Percentiles rank a stretch among this genome's conserved stretches.
These are phyloP conservation scores for Margaritispora aquatica DNA, from an alignment of 495 filamentous ascomycete genomes.

Conservation along the genomic window DNA sequence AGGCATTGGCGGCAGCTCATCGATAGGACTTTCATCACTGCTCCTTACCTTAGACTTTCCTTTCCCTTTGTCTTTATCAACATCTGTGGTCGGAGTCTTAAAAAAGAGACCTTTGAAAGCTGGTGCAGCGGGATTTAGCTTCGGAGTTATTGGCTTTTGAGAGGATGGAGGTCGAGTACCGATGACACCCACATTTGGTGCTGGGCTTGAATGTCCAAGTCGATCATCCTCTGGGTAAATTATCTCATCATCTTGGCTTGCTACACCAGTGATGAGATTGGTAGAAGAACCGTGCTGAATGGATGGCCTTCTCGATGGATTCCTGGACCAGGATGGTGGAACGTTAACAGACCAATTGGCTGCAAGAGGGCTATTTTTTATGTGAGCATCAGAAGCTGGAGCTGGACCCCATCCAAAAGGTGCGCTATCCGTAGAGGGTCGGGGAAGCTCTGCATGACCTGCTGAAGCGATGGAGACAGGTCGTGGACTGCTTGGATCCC, in stretches of 20 bases:
- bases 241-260: constrained; percentile 24
- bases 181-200: constrained; percentile 24
- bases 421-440: constrained; percentile 73
- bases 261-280: constrained; percentile 15
- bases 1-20: not conserved
- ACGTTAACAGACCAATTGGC: constrained; percentile 47
- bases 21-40: constrained; percentile 2
- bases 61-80: constrained; percentile 18
- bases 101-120: constrained; percentile 48
- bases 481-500: constrained; percentile 63
- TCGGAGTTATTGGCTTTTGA: constrained; percentile 38
- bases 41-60: constrained; percentile 13
- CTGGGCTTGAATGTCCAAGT: constrained; percentile 17
- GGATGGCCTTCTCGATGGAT: constrained; percentile 49
- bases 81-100: constrained; percentile 9
- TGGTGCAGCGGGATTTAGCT: constrained; percentile 56
- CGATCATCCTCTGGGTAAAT: constrained; percentile 10
- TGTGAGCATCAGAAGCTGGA: constrained; percentile 38
- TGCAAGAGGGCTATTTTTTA: constrained; percentile 45
- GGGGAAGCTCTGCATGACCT: constrained; percentile 51
- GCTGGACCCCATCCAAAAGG: constrained; percentile 58
- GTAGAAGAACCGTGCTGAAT: constrained; percentile 49
- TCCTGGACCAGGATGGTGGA: constrained; percentile 47
- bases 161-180: constrained; percentile 25
- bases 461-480: constrained; percentile 75